Evolutionary conservation across 192 early-diverging fungal species (phyloP).

Genomic region (Entomortierella lignicola): DNA sequence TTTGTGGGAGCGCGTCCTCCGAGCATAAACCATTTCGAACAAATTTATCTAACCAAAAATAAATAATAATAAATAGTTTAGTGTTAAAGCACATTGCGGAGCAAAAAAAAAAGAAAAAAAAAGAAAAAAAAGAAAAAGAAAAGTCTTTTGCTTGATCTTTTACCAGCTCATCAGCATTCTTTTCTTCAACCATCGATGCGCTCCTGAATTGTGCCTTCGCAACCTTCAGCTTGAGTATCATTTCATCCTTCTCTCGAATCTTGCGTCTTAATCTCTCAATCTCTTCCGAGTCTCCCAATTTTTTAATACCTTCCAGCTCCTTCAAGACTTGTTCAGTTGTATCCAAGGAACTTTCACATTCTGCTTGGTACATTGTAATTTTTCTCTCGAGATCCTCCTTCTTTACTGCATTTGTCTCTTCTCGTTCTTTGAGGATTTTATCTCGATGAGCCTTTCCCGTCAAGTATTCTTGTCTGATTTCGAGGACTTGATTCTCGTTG

Average conservation of each 20-base stretch:
- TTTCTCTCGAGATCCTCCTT: constrained; percentile 4
- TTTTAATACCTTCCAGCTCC: background rate
- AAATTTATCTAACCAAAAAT: background rate
- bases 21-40: constrained; percentile 10
- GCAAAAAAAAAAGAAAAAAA: background rate
- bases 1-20: constrained; percentile 3
- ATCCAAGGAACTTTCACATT: constrained; percentile 2
- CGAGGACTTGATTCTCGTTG: background rate
- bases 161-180: constrained; percentile 32
- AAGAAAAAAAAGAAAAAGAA: background rate
- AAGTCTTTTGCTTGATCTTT: background rate
- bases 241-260: background rate
- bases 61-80: too few species aligned
- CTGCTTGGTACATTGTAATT: background rate
- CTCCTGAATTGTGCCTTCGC: constrained; percentile 1
- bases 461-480: constrained; percentile 1
- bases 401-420: too few species aligned
- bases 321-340: background rate
- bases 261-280: background rate
- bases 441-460: constrained; percentile 1
- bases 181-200: constrained; percentile 8
- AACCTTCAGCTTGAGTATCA: background rate
- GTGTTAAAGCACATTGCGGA: too few species aligned
- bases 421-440: constrained; percentile 7
- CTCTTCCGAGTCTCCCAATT: too few species aligned